Percentiles rank a stretch among this genome's conserved stretches.
Evolutionary conservation across 768 basidiomycete genomes (phyloP).

Genomic region (Xanthoconium stramineum): DNA sequence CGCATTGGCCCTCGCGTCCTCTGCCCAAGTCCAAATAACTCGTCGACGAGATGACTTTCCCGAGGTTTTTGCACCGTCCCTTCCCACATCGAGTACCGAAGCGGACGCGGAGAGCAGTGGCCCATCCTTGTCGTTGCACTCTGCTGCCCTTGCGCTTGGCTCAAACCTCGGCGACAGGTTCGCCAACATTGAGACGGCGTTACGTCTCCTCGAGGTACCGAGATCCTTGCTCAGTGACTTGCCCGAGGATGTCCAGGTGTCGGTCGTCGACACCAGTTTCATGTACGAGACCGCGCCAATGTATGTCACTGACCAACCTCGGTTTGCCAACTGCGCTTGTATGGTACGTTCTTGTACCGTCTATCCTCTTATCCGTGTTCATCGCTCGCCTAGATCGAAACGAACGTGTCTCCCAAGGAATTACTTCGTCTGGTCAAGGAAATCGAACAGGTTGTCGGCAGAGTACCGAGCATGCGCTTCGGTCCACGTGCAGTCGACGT

Average conservation of each 20-base stretch:
- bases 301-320: conserved; percentile 90
- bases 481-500: conserved; percentile 91
- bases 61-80: not conserved
- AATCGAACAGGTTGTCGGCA: conserved; percentile 73
- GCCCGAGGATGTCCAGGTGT: conserved; percentile 27
- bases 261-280: conserved; percentile 76
- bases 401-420: conserved; percentile 55
- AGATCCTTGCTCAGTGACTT: conserved; percentile 24
- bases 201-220: conserved; percentile 64
- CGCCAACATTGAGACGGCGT: conserved; percentile 73
- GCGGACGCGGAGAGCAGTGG: no score
- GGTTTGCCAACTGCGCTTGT: conserved; percentile 90
- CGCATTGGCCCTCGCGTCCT: conserved; percentile 64
- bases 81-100: no score
- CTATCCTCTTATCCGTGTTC: not conserved
- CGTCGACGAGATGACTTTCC: conserved; percentile 42
- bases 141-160: conserved; percentile 75
- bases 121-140: conserved; percentile 18
- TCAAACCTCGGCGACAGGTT: conserved; percentile 90
- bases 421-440: conserved; percentile 66
- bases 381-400: conserved; percentile 54
- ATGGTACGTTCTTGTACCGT: conserved; percentile 50
- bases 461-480: conserved; percentile 72
- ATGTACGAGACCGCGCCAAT: conserved; percentile 93
- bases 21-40: conserved; percentile 59